phyloP scores from a whole-genome alignment of 1,284 basidiomycete genomes.

The Marasmius tenuissimus region DNA sequence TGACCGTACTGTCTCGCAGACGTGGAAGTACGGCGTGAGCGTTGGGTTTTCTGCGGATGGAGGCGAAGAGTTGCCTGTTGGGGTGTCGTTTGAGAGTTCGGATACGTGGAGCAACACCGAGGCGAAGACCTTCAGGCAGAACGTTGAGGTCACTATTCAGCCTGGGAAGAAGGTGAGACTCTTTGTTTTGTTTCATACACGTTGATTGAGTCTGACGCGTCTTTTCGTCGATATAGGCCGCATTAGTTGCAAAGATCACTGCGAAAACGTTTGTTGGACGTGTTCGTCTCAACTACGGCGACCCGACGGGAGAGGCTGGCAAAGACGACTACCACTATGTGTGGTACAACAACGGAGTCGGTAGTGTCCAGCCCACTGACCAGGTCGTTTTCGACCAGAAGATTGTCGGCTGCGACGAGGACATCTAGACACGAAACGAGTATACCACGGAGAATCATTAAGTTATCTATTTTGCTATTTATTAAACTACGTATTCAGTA shows the following conservation, averaged over 20 bases:
- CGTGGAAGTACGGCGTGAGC: too few species aligned
- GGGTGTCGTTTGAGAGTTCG: neutral
- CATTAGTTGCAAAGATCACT: neutral
- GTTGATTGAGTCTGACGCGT: neutral
- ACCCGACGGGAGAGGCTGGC: neutral
- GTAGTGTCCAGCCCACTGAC: neutral
- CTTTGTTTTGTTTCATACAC: neutral
- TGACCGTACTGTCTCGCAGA: neutral
- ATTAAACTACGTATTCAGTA: too few species aligned
- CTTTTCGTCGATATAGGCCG: neutral
- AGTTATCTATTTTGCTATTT: too few species aligned
- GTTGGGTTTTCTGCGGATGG: neutral
- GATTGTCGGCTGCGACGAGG: neutral
- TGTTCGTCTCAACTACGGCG: neutral
- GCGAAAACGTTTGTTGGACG: neutral
- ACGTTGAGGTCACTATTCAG: neutral
- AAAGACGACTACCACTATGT: slow-evolving; percentile 1
- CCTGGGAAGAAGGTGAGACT: slow-evolving; percentile 2
- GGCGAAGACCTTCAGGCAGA: slow-evolving; percentile 3
- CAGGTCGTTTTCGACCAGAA: too few species aligned
- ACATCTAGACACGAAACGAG: neutral
- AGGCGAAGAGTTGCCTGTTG: neutral
- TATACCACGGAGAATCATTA: too few species aligned
- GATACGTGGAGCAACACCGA: slow-evolving; percentile 2
- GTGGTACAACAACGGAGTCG: slow-evolving; percentile 1